Base-by-base conservation (phyloP, 2,329 filamentous ascomycete genomes). In the Aspergillus hortae region DNA sequence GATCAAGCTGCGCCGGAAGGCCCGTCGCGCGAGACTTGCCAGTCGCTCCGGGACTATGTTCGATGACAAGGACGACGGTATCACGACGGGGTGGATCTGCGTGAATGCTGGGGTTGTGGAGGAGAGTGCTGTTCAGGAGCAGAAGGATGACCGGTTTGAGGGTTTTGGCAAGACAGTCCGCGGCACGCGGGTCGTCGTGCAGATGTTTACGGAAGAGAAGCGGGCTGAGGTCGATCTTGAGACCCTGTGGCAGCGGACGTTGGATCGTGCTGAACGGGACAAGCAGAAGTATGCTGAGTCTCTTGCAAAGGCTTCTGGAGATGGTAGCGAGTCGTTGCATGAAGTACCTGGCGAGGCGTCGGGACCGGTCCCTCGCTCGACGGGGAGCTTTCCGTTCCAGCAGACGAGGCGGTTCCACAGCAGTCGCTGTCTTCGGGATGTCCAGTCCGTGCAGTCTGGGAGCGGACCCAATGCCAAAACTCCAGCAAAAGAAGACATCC, bases 31-130 rank as follows among this genome's bases (percentile, higher is more conserved):
- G 30, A 90, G 90, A 69, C 77, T 96, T 55, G 76, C 95, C 60
- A 90, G 89, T 12, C 88, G 82, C 53, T 82, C 84, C 0, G 84
- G 85, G n/a, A 79, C 81, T 44, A 74, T 76, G 44, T 59, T 72
- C 6, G 69, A 73, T 36, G 77, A 83, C 5, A 82, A 83, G 10
- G 92, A 96, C 61, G 90, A 96, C 65, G 92, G 92, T 2, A 89
- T 96, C 48, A 86, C 88, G 11, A 96, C 92, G 1, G 92, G 91
- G 9, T 99, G 94, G 94, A 88, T 99, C 17, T 99, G 94, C 71
- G 89, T 97, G 55, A 95, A 96, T 67, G 81, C 94, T 9, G 90
- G 89, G 4, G 82, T 82, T 14, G 79, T 90, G 1, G 82, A 87
- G 41, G 80, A 81, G 19, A 76, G 59, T 2, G 55, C 60, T 38